Evolutionary conservation across 164 flowering plant species (phyloP), one percentile per base, ranked within the genome.

Genomic region (Saururus chinensis): DNA sequence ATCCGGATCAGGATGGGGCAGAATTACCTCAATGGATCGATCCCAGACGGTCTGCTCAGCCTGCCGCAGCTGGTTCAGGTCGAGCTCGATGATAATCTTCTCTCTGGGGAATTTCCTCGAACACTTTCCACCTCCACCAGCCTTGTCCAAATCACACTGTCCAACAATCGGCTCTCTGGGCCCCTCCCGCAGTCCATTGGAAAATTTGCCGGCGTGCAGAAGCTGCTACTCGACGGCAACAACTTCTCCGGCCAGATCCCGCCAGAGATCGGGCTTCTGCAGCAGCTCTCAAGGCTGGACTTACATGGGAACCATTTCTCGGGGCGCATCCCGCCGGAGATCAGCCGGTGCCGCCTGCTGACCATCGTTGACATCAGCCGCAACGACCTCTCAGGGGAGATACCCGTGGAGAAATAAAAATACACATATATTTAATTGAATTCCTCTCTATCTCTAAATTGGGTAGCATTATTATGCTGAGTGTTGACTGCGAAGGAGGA

Each of bases 21-120:
- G n/a, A n/a, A n/a, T n/a, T n/a, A n/a, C n/a, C n/a, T 82, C 89
- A 89, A 92, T 56, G 96, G 97, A 5, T 79, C 96, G 11, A 84
- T 92, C 37, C 98, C 98, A 0, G 71, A 75, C 5, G 96, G 96
- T n/a, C 77, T 92, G 8, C 73, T 89, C 12, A 77, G 80, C 9
- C 67, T 92, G 59, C 92, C 92, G 0, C 66, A 69, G 48, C 80
- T 89, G 0, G 65, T 78, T 4, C 93, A 84, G 56, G 92, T 92
- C 4, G 98, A 92, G 75, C 73, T 92, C 53, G 93, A 87, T 59
- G 80, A 86, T 58, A 92, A 92, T 68, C 66, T 70, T n/a, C 77
- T 92, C 17, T 49, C 82, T 16, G 98, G 97, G 0, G 77, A 63
- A 37, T 74, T 8, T 13, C 57, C 75, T 1, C n/a, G n/a, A n/a